A percentile compares a stretch with the other conserved stretches of the same genome.
Conservation (phyloP, 2,329 filamentous ascomycete genomes). For the Coniochaeta sp. region DNA sequence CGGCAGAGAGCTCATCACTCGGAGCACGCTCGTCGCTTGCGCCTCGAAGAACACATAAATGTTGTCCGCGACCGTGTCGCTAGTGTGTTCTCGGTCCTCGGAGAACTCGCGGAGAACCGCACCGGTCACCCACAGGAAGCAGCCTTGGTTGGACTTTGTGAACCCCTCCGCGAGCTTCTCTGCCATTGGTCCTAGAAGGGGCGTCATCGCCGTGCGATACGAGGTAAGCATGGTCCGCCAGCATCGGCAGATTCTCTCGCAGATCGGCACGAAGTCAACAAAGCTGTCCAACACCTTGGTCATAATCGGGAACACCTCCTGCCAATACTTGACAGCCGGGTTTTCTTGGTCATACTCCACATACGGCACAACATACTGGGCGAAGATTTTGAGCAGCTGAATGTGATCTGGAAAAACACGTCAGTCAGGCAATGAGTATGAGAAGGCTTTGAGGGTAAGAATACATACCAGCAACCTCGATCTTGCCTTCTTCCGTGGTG, state of each 20-base stretch:
- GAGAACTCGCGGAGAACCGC: constrained; percentile 94
- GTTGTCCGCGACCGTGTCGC: constrained; percentile 71
- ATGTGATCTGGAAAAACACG: constrained; percentile 61
- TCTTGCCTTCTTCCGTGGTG: constrained; percentile 72
- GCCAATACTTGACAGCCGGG: constrained; percentile 91
- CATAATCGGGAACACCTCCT: constrained; percentile 85
- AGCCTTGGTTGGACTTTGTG: constrained; percentile 78
- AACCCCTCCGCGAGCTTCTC: constrained; percentile 86
- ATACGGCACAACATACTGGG: constrained; percentile 70
- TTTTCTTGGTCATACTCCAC: constrained; percentile 67
- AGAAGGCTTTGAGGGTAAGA: neutral
- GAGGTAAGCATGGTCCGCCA: constrained; percentile 97
- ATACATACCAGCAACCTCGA: constrained; percentile 70
- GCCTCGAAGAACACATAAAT: constrained; percentile 95
- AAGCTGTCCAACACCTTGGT: constrained; percentile 85
- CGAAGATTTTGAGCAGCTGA: constrained; percentile 85
- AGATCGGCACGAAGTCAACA: constrained; percentile 75
- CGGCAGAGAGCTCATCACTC: constrained; percentile 79
- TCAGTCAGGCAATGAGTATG: constrained; percentile 8
- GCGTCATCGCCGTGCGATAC: constrained; percentile 82
- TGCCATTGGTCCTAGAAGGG: constrained; percentile 76
- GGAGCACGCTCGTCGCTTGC: constrained; percentile 83
- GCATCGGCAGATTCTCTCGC: constrained; percentile 88
- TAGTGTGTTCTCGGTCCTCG: constrained; percentile 78
- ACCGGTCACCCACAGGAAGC: constrained; percentile 97